phyloP scores from a whole-genome alignment of 1,284 basidiomycete species.

The Phenoliferia sp. region DNA sequence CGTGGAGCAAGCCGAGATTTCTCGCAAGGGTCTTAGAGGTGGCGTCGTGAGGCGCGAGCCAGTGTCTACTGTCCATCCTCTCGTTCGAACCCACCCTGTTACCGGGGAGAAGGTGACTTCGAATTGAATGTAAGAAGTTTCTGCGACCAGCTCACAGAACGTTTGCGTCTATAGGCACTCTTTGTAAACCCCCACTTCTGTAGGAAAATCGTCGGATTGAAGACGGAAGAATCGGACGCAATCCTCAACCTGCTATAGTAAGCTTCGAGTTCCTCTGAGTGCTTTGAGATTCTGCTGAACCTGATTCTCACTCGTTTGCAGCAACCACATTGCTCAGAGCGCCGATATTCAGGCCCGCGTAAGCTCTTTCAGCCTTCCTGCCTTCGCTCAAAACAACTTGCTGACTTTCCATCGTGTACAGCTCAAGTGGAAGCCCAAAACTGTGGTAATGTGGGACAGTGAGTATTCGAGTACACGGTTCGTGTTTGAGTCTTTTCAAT shows the following conservation, averaged over 20 bases:
- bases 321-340: background rate
- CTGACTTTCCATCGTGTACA: too few relatives aligned
- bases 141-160: background rate
- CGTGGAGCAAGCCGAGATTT: conserved; percentile 68
- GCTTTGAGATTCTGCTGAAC: background rate
- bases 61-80: conserved; percentile 57
- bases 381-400: too few relatives aligned
- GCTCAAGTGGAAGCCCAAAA: too few relatives aligned
- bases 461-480: too few relatives aligned
- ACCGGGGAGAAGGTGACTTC: conserved; percentile 60
- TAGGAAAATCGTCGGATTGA: conserved; percentile 67
- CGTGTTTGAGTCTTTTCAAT: too few relatives aligned
- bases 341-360: background rate
- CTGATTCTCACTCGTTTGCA: background rate
- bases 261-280: background rate
- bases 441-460: too few relatives aligned
- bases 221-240: conserved; percentile 68
- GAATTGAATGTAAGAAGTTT: background rate
- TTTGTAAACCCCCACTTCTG: conserved; percentile 78
- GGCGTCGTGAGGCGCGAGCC: conserved; percentile 67
- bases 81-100: conserved; percentile 61
- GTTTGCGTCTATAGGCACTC: conserved; percentile 47
- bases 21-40: conserved; percentile 61
- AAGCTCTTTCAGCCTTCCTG: too few relatives aligned
- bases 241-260: background rate